Base-by-base conservation (phyloP, 1,284 basidiomycete genomes). In the Amylostereum areolatum region DNA sequence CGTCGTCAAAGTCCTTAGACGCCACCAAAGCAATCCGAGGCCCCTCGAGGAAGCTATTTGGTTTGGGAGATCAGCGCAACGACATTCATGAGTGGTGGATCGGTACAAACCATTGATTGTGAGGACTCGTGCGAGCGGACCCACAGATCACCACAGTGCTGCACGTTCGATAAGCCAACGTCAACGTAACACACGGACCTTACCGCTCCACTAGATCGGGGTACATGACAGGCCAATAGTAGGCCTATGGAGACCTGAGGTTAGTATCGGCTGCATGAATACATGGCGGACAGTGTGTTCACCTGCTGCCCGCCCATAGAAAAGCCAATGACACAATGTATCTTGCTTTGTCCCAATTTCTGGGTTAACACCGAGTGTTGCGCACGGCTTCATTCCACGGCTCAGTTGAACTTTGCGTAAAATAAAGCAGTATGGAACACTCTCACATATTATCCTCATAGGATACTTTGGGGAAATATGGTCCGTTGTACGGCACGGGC, bases 291-390 rank as follows among this genome's bases (percentile, higher is more conserved):
- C 27, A 25, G 39, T 37, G 3, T 32, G 37, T 53, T 39, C 46
- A 71, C 78, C 68, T 79, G 78, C 57, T 80, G 79, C 2, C 72
- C 81, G 36, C 80, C 78, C 80, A 83, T 83, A 6, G 78, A 81
- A 58, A 82, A 83, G 0, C 78, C 79, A 18, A 81, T 68, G 28
- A 74, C 78, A 41, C 73, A 72, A 50, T 67, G 70, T 0, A 78
- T 62, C 55, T 78, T 75, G 45, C 71, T 63, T 18, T 83, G 63
- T 4, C 71, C 72, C 5, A 81, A 64, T 27, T 68, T 63, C 52
- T 75, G 69, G 28, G 72, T 76, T 5, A 82, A 68, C 4, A 81
- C 76, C 11, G 70, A 66, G 57, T 79, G 69, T 57, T 83, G 80
- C 6, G 80, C 77, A 18, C 73, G 77, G 50, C 80, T 80, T 32